These are phyloP conservation scores for Omphalotus olearius DNA, from an alignment of 1,284 basidiomycete species.

Conservation along the genomic window DNA sequence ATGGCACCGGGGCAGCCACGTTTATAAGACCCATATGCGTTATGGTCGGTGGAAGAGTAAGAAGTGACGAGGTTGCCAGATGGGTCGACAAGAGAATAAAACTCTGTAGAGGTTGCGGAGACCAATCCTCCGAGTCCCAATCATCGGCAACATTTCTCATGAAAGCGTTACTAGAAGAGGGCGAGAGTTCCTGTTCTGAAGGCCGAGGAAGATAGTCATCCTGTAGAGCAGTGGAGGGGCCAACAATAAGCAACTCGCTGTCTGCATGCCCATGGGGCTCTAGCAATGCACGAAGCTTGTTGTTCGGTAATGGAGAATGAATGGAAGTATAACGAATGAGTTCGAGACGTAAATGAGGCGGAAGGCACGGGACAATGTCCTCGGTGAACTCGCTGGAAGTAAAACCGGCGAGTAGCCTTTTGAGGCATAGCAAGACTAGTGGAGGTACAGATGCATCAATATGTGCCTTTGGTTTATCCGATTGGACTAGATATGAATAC, in stretches of 20 bases:
- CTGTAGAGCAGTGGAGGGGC: conserved; percentile 41
- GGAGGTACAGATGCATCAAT: conserved; percentile 31
- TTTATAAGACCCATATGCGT: conserved; percentile 41
- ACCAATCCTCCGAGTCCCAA: conserved; percentile 31
- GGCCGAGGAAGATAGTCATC: conserved; percentile 34
- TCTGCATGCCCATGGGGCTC: conserved; percentile 46
- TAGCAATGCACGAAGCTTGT: conserved; percentile 45
- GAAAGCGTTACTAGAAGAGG: background rate
- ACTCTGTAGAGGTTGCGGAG: conserved; percentile 31
- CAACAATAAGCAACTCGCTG: conserved; percentile 60
- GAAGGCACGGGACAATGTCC: conserved; percentile 45
- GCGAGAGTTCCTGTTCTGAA: background rate
- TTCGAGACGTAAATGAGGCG: conserved; percentile 50
- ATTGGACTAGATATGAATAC: background rate
- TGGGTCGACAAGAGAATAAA: conserved; percentile 34
- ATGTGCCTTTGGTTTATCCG: background rate
- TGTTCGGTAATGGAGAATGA: conserved; percentile 45
- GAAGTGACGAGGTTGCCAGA: conserved; percentile 29
- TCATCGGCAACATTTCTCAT: conserved; percentile 8
- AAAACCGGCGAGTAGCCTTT: conserved; percentile 28
- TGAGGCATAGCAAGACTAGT: conserved; percentile 51
- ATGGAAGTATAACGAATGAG: conserved; percentile 54
- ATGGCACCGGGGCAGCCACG: conserved; percentile 35
- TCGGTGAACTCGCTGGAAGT: conserved; percentile 36
- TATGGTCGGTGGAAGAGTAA: conserved; percentile 29